Evolutionary conservation across 192 early-diverging fungal species (phyloP).

Genomic region (Coemansia sp.): DNA sequence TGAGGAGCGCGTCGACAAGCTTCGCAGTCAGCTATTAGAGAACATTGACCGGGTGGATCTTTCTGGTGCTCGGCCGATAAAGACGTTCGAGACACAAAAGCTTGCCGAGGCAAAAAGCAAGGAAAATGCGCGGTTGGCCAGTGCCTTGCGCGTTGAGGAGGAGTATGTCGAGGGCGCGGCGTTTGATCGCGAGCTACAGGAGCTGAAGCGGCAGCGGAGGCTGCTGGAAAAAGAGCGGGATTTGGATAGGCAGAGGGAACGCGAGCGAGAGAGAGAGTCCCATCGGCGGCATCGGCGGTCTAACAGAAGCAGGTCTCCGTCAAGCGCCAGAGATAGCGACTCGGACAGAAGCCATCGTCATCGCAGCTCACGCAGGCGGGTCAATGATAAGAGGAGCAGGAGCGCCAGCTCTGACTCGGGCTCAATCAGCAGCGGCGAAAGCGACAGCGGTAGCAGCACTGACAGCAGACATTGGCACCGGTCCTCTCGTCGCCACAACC

Average conservation of each 20-base stretch:
- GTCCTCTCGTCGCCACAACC: conserved; percentile 1
- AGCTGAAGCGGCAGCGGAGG: conserved; percentile 47
- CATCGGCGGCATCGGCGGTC: not conserved
- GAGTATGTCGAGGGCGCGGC: conserved; percentile 73
- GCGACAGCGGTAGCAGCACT: not conserved
- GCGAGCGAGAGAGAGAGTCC: not conserved
- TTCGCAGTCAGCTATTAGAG: conserved; percentile 61
- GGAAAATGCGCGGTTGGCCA: conserved; percentile 64
- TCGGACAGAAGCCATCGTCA: not conserved
- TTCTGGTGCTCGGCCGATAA: conserved; percentile 13
- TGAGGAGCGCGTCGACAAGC: conserved; percentile 60
- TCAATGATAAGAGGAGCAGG: not conserved
- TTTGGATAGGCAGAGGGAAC: not conserved
- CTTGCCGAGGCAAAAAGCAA: conserved; percentile 67
- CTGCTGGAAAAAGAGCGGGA: conserved; percentile 31
- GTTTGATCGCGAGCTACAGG: conserved; percentile 66
- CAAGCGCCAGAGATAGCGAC: not conserved
- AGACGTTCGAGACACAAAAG: conserved; percentile 70
- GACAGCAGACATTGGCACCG: not conserved
- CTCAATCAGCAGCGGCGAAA: not conserved
- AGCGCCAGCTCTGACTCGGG: conserved; percentile 6
- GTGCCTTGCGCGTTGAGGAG: conserved; percentile 67
- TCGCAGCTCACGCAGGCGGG: not conserved
- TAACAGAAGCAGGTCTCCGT: conserved; percentile 1
- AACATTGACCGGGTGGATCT: conserved; percentile 49